These are phyloP conservation scores for Tuber borchii DNA, from an alignment of 495 filamentous ascomycete species.

Conservation along the genomic window DNA sequence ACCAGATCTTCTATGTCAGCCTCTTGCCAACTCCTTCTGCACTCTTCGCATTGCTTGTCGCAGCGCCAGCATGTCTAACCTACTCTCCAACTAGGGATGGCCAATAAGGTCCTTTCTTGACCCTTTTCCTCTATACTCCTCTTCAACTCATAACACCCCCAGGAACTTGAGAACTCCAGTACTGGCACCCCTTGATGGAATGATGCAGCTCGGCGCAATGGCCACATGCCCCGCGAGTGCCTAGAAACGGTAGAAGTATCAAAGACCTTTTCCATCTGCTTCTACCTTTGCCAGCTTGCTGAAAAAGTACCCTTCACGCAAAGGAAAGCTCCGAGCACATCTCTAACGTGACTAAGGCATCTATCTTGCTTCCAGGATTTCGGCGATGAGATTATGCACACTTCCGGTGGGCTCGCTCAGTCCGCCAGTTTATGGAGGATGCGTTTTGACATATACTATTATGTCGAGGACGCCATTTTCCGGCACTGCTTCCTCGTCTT, in stretches of 20 bases:
- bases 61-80: constrained; percentile 2
- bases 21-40: neutral
- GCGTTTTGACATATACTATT: constrained; percentile 4
- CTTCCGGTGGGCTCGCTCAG: neutral
- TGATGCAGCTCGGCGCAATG: constrained; percentile 4
- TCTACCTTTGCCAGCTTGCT: constrained; percentile 3
- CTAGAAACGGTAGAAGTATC: constrained; percentile 5
- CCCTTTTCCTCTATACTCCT: constrained; percentile 5
- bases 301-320: neutral
- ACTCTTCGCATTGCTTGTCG: neutral
- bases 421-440: neutral
- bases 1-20: constrained; percentile 2
- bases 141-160: constrained; percentile 8
- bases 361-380: neutral
- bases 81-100: neutral
- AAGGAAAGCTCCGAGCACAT: neutral
- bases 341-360: neutral
- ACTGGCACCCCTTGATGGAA: constrained; percentile 1
- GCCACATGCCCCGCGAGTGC: neutral
- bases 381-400: neutral
- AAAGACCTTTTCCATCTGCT: neutral
- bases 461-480: constrained; percentile 8
- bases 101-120: constrained; percentile 7
- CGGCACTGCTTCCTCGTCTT: neutral
- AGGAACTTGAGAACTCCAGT: constrained; percentile 5